These are phyloP conservation scores for Exophiala sp. DNA, from an alignment of 2,329 filamentous ascomycete genomes.

Conservation along the genomic window DNA sequence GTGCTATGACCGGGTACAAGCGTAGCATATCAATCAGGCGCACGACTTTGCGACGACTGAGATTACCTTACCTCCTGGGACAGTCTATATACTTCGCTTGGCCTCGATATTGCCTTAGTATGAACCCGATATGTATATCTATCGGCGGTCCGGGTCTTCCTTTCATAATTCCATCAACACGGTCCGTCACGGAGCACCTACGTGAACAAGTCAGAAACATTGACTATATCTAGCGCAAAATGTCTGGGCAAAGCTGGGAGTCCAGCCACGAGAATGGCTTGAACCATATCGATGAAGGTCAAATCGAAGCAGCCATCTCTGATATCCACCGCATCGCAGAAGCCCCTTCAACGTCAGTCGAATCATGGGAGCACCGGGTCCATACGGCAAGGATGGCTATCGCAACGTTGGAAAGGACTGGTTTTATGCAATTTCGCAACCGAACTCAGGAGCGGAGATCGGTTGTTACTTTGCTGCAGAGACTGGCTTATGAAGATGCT, in stretches of 20 bases:
- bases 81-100: not conserved
- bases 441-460: conserved; percentile 11
- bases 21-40: not conserved
- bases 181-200: not conserved
- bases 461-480: conserved; percentile 36
- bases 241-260: conserved; percentile 9
- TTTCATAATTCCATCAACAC: not conserved
- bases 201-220: not conserved
- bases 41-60: not conserved
- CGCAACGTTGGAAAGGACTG: conserved; percentile 12
- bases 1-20: not conserved
- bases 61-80: not conserved
- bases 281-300: conserved; percentile 3
- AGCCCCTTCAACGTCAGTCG: not conserved
- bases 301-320: conserved; percentile 11
- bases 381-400: conserved; percentile 16
- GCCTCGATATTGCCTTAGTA: not conserved
- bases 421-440: conserved; percentile 12
- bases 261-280: conserved; percentile 1
- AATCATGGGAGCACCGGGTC: conserved; percentile 14
- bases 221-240: conserved; percentile 4
- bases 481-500: conserved; percentile 46
- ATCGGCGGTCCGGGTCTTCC: not conserved
- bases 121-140: not conserved
- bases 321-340: conserved; percentile 19